Base-by-base conservation (phyloP, 2,329 filamentous ascomycete species). In the Rosellinia necatrix region DNA sequence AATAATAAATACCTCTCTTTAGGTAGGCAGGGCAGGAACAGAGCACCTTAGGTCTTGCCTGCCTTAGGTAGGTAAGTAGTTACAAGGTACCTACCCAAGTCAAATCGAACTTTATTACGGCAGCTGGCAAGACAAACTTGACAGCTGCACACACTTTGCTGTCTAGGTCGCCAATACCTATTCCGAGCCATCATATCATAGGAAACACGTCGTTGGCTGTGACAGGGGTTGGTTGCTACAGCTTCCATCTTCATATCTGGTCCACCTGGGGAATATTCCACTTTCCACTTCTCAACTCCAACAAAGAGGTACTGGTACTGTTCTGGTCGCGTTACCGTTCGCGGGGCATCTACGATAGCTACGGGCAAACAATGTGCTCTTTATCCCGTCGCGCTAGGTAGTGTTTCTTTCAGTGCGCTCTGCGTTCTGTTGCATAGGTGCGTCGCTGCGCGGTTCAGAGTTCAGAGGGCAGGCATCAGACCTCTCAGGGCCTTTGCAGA, bases 91-190 rank as follows among this genome's bases (percentile, higher is more conserved):
- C 10, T 22, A 40, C 6, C 21, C n/a, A 41, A 9, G 6, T 37
- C n/a, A n/a, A n/a, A n/a, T 6, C 27, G n/a, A n/a, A n/a, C n/a
- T n/a, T n/a, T n/a, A n/a, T n/a, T n/a, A n/a, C n/a, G n/a, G 42
- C 51, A 55, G 53, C 44, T 56, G 48, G 57, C 57, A 47, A 12
- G 12, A 32, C 30, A 19, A 41, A 24, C 22, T 22, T 5, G 32
- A 24, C 54, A 58, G 50, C 55, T 54, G 54, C 58, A 56, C 4
- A 13, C 51, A 58, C 51, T 57, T 58, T 40, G 71, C 81, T 24
- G 9, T 30, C 13, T 40, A 4, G 19, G 8, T 43, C 46, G 46
- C 46, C 49, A 40, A 52, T 52, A 49, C 6, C 4, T n/a, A 40
- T 17, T 25, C 12, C 12, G 25, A 42, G 13, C 38, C 17, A 8